Evolutionary conservation across 768 basidiomycete species (phyloP), one percentile per base, ranked within the genome.

Genomic region (Termitomyces sp.): DNA sequence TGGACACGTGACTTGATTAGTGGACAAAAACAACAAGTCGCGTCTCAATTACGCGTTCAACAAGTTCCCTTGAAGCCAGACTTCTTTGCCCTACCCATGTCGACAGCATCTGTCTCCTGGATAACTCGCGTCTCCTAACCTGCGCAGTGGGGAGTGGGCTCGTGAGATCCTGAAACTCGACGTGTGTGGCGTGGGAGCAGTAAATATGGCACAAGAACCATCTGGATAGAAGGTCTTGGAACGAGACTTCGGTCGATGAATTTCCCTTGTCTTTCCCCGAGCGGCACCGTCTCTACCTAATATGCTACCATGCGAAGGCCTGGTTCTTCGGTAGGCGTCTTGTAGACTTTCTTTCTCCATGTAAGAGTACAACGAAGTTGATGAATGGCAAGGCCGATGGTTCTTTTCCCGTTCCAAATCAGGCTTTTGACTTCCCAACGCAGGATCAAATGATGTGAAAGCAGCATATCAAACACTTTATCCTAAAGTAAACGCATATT

Each of bases 191-290:
- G 59, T 60, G 59, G 41, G 59, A 60, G 38, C 35, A 20, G 27
- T 12, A 38, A 22, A n/a, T n/a, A n/a, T 54, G 52, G 58, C 50
- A 60, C 55, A 52, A 51, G 53, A 52, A 50, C 45, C 20, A 42
- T 51, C 53, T 44, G 40, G 31, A 50, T 53, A 18, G 60, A 52
- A 56, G 53, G n/a, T 32, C 18, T 43, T 50, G 0, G 47, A 22
- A 20, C 46, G 43, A 48, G 40, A 53, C 36, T 54, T n/a, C n/a
- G n/a, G n/a, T 68, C 61, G 67, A 66, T 64, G 63, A 63, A 58
- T 64, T 61, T 58, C 53, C 62, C 58, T 57, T 64, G 62, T 63
- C 64, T 65, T 56, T 46, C 55, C 60, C 50, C 43, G 52, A 50
- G 56, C 64, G 64, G 64, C 55, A 59, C 66, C 58, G 58, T 32